phyloP scores from a whole-genome alignment of 1,284 basidiomycete genomes.

The Irpex rosettiformis region DNA sequence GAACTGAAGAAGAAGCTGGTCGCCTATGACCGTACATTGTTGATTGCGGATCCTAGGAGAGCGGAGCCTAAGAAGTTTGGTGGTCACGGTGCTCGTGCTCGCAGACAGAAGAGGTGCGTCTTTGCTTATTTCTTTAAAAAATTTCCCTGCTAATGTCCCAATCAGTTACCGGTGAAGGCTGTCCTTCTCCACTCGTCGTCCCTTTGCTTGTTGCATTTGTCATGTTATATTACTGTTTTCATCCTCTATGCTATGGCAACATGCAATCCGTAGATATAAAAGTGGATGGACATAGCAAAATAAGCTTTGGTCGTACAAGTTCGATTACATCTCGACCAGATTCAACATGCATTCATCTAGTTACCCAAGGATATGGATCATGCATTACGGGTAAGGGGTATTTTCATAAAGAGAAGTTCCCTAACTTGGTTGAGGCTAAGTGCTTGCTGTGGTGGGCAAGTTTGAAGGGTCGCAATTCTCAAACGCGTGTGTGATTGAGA shows the following conservation, averaged over 20 bases:
- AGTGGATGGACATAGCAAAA: neutral
- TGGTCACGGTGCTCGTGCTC: slow-evolving; percentile 93
- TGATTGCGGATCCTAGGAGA: slow-evolving; percentile 98
- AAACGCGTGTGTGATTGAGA: no score
- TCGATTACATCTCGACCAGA: neutral
- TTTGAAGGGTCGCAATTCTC: no score
- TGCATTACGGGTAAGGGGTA: no score
- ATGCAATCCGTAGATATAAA: slow-evolving; percentile 20
- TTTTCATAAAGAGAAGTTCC: no score
- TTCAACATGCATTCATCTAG: no score
- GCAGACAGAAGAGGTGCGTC: slow-evolving; percentile 88
- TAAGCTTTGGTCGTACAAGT: neutral
- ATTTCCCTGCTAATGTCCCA: slow-evolving; percentile 12
- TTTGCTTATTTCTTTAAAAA: neutral
- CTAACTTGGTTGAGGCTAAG: no score
- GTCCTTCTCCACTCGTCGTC: slow-evolving; percentile 29
- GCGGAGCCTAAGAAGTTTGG: slow-evolving; percentile 99
- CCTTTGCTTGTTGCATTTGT: slow-evolving; percentile 37
- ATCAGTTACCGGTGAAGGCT: slow-evolving; percentile 81
- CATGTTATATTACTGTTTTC: slow-evolving; percentile 42
- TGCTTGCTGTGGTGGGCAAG: no score
- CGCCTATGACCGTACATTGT: slow-evolving; percentile 89
- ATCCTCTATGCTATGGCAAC: slow-evolving; percentile 42
- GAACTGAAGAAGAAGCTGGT: slow-evolving; percentile 97
- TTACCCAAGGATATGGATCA: no score